Evolutionary conservation across 257 asterid species (phyloP).

Genomic region (Ehretia macrophylla): DNA sequence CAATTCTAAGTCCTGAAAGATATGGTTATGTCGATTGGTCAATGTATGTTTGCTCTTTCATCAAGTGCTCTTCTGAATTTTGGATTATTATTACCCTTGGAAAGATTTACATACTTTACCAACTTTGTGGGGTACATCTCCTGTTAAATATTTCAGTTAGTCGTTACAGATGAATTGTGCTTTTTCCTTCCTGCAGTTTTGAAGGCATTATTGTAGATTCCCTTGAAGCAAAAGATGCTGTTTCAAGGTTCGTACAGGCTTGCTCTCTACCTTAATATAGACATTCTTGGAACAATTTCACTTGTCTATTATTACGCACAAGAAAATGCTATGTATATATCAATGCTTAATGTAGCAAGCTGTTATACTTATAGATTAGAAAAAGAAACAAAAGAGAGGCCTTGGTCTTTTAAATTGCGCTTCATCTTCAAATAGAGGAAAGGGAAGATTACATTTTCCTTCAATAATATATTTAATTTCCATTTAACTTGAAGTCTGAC

Average conservation of each 20-base stretch:
- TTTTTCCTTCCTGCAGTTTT: conserved; percentile 54
- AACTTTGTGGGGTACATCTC: conserved; percentile 12
- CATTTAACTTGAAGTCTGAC: no score
- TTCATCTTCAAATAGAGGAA: no score
- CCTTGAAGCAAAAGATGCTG: conserved; percentile 73
- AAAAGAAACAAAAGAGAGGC: no score
- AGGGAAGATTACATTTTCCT: no score
- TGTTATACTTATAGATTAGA: no score
- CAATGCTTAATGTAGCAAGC: no score
- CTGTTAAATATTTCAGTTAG: conserved; percentile 10
- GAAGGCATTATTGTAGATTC: conserved; percentile 84
- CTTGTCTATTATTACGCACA: not conserved
- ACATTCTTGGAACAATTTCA: not conserved
- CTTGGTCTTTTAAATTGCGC: no score
- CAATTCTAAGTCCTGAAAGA: conserved; percentile 71
- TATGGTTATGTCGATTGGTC: conserved; percentile 85
- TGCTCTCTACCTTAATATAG: not conserved
- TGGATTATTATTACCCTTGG: conserved; percentile 10
- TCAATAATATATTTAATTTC: no score
- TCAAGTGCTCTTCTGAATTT: conserved; percentile 12
- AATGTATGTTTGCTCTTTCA: conserved; percentile 50
- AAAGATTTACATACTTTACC: conserved; percentile 16
- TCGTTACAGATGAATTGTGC: conserved; percentile 24
- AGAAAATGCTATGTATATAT: not conserved
- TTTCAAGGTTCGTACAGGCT: conserved; percentile 64